Conservation (phyloP, 139 green algal species). For the Microglena sp. region DNA sequence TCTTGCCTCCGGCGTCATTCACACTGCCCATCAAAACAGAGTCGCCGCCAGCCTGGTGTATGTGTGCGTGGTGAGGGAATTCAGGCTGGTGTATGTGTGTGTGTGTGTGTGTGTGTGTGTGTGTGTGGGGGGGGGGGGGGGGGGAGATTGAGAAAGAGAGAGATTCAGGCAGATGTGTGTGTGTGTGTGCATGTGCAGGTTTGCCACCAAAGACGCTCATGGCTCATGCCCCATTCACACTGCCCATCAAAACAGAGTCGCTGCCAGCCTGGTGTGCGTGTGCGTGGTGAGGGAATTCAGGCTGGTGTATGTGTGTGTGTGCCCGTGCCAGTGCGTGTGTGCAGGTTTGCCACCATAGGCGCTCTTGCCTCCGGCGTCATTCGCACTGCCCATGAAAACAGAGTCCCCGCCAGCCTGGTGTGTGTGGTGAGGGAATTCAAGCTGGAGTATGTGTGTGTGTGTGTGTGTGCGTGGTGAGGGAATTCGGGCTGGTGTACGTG, state of each 20-base stretch:
- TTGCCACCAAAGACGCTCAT: too few species aligned
- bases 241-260: slow-evolving; percentile 6
- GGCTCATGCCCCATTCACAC: background rate
- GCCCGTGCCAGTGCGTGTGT: background rate
- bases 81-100: too few species aligned
- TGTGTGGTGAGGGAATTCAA: slow-evolving; percentile 39
- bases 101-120: too few species aligned
- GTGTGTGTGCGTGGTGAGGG: slow-evolving; percentile 29
- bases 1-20: background rate
- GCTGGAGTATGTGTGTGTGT: slow-evolving; percentile 21
- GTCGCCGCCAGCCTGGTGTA: background rate
- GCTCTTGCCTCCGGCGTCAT: background rate
- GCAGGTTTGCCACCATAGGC: too few species aligned
- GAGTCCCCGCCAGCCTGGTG: background rate
- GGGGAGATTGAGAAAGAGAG: too few species aligned
- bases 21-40: slow-evolving; percentile 6
- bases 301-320: background rate
- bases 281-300: too few species aligned
- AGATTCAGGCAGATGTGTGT: too few species aligned
- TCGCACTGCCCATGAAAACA: slow-evolving; percentile 5
- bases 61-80: too few species aligned
- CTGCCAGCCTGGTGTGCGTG: too few species aligned
- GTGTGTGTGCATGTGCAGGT: too few species aligned
- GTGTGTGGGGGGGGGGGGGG: too few species aligned
- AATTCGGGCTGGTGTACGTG: slow-evolving; percentile 76